These are phyloP conservation scores for Arthroderma uncinatum DNA, from an alignment of 2,329 filamentous ascomycete genomes.

Conservation along the genomic window DNA sequence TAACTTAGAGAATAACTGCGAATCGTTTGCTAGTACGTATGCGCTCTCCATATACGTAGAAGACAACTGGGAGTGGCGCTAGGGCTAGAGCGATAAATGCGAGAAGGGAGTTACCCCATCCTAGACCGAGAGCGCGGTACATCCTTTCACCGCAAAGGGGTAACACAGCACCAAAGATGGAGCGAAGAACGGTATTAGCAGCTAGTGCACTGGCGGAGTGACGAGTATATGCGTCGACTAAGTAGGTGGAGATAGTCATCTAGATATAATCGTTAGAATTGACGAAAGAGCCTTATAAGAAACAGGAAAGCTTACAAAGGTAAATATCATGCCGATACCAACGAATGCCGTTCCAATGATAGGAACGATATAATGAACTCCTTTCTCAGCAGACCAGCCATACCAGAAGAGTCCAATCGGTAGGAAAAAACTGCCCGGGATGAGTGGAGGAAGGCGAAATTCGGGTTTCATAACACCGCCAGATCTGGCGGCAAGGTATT, in stretches of 20 bases:
- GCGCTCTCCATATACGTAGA: slow-evolving; percentile 27
- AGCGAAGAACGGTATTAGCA: slow-evolving; percentile 37
- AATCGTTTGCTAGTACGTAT: slow-evolving; percentile 23
- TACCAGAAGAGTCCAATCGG: slow-evolving; percentile 47
- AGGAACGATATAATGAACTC: slow-evolving; percentile 48
- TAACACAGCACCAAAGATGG: slow-evolving; percentile 40
- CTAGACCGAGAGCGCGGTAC: slow-evolving; percentile 27
- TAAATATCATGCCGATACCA: slow-evolving; percentile 11
- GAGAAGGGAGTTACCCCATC: slow-evolving; percentile 34
- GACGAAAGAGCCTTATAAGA: not conserved
- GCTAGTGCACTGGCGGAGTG: slow-evolving; percentile 37
- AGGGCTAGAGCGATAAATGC: slow-evolving; percentile 24
- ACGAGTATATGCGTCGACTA: slow-evolving; percentile 44
- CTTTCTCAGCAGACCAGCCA: slow-evolving; percentile 45
- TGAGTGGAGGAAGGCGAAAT: slow-evolving; percentile 44
- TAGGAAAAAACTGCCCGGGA: slow-evolving; percentile 43
- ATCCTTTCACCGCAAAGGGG: slow-evolving; percentile 38
- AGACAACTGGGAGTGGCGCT: slow-evolving; percentile 15
- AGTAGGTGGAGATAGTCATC: slow-evolving; percentile 42
- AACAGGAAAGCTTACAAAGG: slow-evolving; percentile 24
- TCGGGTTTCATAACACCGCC: slow-evolving; percentile 29
- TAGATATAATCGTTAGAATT: slow-evolving; percentile 37
- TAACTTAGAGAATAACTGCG: slow-evolving; percentile 1
- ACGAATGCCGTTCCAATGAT: slow-evolving; percentile 13
- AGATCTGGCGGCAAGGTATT: slow-evolving; percentile 18